A percentile compares a stretch with the other conserved stretches of the same genome.
Conservation (phyloP, 1,284 basidiomycete genomes). For the Ustilago nuda region DNA sequence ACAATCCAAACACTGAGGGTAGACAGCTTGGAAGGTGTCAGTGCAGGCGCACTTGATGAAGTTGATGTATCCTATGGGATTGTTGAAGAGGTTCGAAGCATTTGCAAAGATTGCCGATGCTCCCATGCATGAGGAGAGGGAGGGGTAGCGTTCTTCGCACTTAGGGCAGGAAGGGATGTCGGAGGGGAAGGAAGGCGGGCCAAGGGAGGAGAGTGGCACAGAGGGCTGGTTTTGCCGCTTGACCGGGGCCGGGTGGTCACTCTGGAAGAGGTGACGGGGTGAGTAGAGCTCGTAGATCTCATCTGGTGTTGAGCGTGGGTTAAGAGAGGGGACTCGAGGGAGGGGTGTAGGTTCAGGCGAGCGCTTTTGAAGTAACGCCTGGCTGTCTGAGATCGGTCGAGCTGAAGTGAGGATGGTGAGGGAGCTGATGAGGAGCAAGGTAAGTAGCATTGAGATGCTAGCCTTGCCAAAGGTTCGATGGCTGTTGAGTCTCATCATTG, state of each 20-base stretch:
- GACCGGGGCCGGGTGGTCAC: background rate
- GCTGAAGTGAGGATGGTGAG: background rate
- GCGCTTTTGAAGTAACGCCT: conserved; percentile 8
- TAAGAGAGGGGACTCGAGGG: conserved; percentile 24
- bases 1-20: conserved; percentile 79
- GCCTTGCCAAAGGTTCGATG: background rate
- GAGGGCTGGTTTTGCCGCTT: conserved; percentile 47
- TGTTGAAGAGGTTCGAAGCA: conserved; percentile 57
- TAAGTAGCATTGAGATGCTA: background rate
- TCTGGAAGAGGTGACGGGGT: conserved; percentile 16
- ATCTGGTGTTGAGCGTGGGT: conserved; percentile 41
- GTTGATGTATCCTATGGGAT: conserved; percentile 54
- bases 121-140: conserved; percentile 56
- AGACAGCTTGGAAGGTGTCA: conserved; percentile 76
- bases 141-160: conserved; percentile 52
- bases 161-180: conserved; percentile 54
- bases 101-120: conserved; percentile 55
- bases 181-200: conserved; percentile 53
- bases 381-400: conserved; percentile 13
- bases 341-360: conserved; percentile 32
- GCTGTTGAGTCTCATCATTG: background rate
- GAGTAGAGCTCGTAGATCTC: conserved; percentile 52
- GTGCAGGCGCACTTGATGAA: conserved; percentile 78
- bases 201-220: conserved; percentile 45
- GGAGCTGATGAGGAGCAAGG: background rate